Conservation (phyloP, 2,329 filamentous ascomycete species). For the Phialophora tarda region DNA sequence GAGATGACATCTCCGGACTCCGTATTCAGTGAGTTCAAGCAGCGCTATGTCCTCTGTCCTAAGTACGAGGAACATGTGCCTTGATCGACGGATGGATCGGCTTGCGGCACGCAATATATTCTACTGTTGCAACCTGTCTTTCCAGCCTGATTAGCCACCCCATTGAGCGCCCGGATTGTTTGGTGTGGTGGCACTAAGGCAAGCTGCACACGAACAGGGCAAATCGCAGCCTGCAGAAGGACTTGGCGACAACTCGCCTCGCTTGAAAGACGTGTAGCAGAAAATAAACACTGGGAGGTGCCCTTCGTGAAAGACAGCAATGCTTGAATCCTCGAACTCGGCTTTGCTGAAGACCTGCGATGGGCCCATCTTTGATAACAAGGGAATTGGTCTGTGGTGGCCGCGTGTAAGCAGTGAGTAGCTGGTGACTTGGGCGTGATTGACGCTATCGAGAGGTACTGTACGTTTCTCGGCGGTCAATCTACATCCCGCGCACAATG, state of each 20-base stretch:
- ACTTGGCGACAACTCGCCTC: background rate
- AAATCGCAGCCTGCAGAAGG: background rate
- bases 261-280: background rate
- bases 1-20: background rate
- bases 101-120: background rate
- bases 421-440: background rate
- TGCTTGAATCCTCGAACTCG: background rate
- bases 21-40: background rate
- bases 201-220: background rate
- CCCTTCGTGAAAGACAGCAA: background rate
- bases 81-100: background rate
- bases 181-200: background rate
- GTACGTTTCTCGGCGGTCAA: background rate
- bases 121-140: background rate
- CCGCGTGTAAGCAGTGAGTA: background rate
- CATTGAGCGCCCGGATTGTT: background rate
- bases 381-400: background rate
- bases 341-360: background rate
- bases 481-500: background rate
- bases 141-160: background rate
- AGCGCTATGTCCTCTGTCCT: background rate
- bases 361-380: background rate
- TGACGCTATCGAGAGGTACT: no score
- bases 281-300: background rate
- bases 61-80: no score